Base-by-base conservation (phyloP, 352 stramenopile genomes). In the Phytophthora chlamydospora region DNA sequence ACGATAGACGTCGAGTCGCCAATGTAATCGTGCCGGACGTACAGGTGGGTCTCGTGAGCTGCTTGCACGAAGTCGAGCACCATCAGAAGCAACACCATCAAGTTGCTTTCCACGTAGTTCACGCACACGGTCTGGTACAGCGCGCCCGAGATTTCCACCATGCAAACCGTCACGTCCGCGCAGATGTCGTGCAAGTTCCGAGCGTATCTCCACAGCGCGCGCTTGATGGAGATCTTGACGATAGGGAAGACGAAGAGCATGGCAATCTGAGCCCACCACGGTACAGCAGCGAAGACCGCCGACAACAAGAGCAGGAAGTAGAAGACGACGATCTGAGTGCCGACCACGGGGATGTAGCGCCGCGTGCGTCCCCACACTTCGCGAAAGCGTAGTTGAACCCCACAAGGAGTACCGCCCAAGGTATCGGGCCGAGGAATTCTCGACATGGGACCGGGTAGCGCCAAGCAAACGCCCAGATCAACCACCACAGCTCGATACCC, bases 91-190 rank as follows among this genome's bases (percentile, higher is more conserved):
- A 51, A 0, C 12, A 42, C 53, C 39, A 64, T 69, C 12, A 58
- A n/a, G 0, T 33, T 44, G 12, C 5, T 62, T 21, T 50, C 32
- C 17, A 69, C 61, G 46, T 63, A 62, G 42, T 73, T 56, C 58
- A 72, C 50, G 21, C 43, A 72, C n/a, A 62, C 46, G 4, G 54
- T 74, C 50, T 71, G 49, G 31, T 68, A 75, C n/a, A 74, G 61
- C 36, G 66, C 67, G 3, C 66, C 45, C 0, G 55, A 66, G 44
- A 74, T 70, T 40, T 74, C 60, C 16, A 64, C 50, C 48, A 69
- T 59, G 54, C 60, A 73, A 17, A 74, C 49, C 0, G 54, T 71
- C 34, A 71, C 61, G 29, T 63, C 66, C 12, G 49, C 58, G 10
- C 53, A 60, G 44, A 74, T 63, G 38, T 74, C 66, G 34, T 60